Conservation (phyloP, 2,329 filamentous ascomycete species). For the Lasiodiplodia theobromae region DNA sequence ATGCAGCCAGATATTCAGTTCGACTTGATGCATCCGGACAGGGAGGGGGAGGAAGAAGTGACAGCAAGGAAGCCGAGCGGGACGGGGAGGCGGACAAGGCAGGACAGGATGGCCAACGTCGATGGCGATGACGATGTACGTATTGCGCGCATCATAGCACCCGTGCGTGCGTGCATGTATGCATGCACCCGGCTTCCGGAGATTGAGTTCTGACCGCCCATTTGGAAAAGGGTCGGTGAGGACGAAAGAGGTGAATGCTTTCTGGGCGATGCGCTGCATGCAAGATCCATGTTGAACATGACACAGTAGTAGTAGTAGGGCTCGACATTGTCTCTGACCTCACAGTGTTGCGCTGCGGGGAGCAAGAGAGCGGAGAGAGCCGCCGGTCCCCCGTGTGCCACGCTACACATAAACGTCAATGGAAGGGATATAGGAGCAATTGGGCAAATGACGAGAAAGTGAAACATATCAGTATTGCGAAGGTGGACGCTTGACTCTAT, state of each 20-base stretch:
- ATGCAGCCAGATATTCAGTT: not conserved
- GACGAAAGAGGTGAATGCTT: not conserved
- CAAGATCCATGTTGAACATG: not conserved
- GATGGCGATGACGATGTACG: not conserved
- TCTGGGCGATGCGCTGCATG: not conserved
- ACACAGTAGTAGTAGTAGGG: constrained; percentile 5
- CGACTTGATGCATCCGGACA: not conserved
- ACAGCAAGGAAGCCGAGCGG: not conserved
- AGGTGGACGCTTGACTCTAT: not conserved
- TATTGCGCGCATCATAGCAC: not conserved
- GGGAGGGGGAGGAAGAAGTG: not conserved
- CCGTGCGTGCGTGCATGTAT: not conserved
- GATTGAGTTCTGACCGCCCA: not conserved
- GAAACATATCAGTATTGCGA: no score
- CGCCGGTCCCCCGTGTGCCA: not conserved
- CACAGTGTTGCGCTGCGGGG: not conserved
- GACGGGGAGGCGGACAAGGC: not conserved
- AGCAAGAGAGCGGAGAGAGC: not conserved
- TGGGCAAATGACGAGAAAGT: not conserved
- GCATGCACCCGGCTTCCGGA: not conserved
- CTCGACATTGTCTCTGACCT: not conserved
- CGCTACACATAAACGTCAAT: constrained; percentile 24
- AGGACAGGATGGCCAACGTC: not conserved
- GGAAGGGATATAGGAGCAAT: not conserved
- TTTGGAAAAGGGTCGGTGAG: not conserved